Conservation (phyloP, 1,139 yeast genomes). For the Kodamaea fungicola region DNA sequence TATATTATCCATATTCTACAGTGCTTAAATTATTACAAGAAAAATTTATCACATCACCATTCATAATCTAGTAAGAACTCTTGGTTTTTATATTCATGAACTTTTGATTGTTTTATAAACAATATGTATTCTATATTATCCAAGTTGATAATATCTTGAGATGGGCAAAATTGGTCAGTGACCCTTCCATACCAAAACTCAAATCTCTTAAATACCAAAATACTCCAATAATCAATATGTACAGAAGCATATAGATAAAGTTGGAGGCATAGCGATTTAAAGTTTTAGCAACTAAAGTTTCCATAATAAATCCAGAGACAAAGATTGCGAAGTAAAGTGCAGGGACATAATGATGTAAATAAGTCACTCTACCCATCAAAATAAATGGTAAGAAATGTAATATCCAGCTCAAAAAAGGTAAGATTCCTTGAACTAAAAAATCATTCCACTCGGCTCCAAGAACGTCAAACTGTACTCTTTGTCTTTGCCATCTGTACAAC, state of each 20-base stretch:
- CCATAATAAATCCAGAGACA: conserved; percentile 33
- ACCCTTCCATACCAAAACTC: conserved; percentile 35
- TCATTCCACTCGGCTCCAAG: conserved; percentile 21
- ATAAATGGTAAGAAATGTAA: conserved; percentile 32
- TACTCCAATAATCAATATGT: conserved; percentile 20
- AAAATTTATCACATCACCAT: no score
- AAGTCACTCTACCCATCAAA: conserved; percentile 33
- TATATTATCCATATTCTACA: no score
- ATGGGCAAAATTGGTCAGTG: conserved; percentile 18
- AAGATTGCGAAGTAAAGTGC: conserved; percentile 34
- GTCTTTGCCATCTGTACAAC: conserved; percentile 33
- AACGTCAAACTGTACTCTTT: conserved; percentile 15
- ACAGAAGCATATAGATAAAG: conserved; percentile 17
- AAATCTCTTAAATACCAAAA: conserved; percentile 31
- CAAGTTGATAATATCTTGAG: conserved; percentile 27
- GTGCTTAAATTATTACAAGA: no score
- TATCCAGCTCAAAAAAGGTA: conserved; percentile 32
- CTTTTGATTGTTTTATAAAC: no score
- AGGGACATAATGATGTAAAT: conserved; percentile 36
- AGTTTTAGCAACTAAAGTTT: conserved; percentile 19
- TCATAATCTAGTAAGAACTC: no score
- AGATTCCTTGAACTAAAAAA: conserved; percentile 25
- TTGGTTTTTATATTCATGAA: no score
- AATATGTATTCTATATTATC: conserved; percentile 17
- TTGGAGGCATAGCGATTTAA: conserved; percentile 10